phyloP scores from a whole-genome alignment of 108 stramenopile species.

The Skeletonema tropicum region DNA sequence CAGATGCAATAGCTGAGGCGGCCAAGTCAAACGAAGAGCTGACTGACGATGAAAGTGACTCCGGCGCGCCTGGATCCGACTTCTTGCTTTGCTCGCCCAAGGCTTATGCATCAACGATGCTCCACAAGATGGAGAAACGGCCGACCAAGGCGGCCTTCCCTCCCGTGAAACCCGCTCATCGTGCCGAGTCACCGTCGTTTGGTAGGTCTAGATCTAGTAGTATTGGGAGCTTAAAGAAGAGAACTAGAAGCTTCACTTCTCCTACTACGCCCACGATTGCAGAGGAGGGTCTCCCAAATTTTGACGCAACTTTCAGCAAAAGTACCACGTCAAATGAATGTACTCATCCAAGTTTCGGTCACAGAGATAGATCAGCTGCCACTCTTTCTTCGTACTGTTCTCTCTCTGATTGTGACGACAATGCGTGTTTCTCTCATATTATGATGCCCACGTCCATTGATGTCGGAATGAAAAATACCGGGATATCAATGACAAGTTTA shows the following conservation, averaged over 20 bases:
- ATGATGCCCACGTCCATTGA: not conserved
- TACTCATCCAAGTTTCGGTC: not conserved
- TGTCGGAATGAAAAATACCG: not conserved
- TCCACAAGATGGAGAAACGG: not conserved
- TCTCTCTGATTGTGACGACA: conserved; percentile 16
- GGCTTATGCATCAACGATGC: not conserved
- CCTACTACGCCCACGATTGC: conserved; percentile 8
- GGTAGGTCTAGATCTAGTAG: not conserved
- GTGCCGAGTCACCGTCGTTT: conserved; percentile 16
- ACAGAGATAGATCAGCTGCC: conserved; percentile 5
- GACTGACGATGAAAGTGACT: conserved; percentile 43
- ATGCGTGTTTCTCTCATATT: not conserved
- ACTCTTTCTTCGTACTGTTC: conserved; percentile 15
- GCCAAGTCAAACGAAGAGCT: conserved; percentile 33
- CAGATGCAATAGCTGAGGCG: conserved; percentile 40
- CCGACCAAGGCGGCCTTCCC: not conserved
- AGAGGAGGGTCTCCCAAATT: conserved; percentile 2
- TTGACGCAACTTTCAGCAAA: not conserved
- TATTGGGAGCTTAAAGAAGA: not conserved
- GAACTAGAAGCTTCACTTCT: not conserved
- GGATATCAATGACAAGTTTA: conserved; percentile 30
- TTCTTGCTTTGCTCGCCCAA: conserved; percentile 26
- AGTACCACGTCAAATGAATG: not conserved
- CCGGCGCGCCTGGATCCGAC: conserved; percentile 14
- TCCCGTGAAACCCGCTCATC: not conserved